Conservation (phyloP, 495 filamentous ascomycete species). For the Talaromyces borbonicus region DNA sequence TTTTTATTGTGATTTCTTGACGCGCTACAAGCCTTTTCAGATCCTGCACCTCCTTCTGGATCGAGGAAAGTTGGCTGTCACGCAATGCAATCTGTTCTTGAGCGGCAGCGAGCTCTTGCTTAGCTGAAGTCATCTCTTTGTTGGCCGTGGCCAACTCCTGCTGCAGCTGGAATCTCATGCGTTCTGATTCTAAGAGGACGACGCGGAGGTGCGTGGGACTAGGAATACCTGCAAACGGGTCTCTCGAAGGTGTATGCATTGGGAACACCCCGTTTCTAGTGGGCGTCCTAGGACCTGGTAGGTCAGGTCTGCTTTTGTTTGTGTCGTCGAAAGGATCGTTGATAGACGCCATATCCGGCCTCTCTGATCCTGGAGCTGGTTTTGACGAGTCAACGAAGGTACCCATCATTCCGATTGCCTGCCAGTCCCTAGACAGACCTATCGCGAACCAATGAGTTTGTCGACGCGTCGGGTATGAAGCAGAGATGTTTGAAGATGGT, state of each 20-base stretch:
- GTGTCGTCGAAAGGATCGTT: too few species aligned
- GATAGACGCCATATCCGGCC: too few species aligned
- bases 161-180: not conserved
- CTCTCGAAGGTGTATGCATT: not conserved
- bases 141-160: not conserved
- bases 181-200: not conserved
- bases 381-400: too few species aligned
- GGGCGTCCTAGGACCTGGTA: not conserved
- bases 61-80: too few species aligned
- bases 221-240: not conserved
- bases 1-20: slow-evolving; percentile 17
- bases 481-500: too few species aligned
- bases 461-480: too few species aligned
- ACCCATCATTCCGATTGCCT: too few species aligned
- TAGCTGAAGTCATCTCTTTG: not conserved
- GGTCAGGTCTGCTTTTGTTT: not conserved
- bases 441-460: too few species aligned
- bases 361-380: too few species aligned
- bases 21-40: slow-evolving; percentile 15
- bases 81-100: not conserved
- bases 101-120: not conserved
- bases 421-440: too few species aligned
- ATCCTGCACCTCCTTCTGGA: too few species aligned
- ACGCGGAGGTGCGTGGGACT: not conserved
- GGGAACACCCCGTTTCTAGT: not conserved